A percentile compares a stretch with the other conserved stretches of the same genome.
Evolutionary conservation across 495 filamentous ascomycete species (phyloP).

Genomic region (Xylaria longipes): DNA sequence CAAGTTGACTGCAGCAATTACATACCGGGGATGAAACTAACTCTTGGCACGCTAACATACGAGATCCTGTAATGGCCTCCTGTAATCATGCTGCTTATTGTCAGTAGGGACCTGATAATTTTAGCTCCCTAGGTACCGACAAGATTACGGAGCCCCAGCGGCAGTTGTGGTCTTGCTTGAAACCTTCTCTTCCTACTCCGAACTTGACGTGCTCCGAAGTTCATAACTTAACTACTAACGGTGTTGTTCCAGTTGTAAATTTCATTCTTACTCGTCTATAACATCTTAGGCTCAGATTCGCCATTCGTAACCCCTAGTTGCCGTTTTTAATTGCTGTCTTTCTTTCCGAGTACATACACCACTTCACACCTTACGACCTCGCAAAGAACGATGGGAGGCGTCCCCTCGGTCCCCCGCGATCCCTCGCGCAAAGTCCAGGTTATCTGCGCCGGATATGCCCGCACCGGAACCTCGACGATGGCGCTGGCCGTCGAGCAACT

Average conservation of each 20-base stretch:
- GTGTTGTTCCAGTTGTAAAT: background rate
- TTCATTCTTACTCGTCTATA: background rate
- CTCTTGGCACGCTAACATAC: constrained; percentile 3
- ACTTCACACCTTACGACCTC: background rate
- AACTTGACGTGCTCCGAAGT: background rate
- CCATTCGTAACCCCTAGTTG: background rate
- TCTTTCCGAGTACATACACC: background rate
- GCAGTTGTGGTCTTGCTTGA: background rate
- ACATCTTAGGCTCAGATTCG: background rate
- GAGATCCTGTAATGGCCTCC: background rate
- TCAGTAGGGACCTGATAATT: background rate
- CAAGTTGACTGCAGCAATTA: background rate
- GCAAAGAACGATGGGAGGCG: constrained; percentile 26
- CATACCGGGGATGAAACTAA: background rate
- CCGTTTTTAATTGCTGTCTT: background rate
- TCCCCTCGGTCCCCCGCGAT: constrained; percentile 33
- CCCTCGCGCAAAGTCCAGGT: constrained; percentile 42
- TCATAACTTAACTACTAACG: background rate
- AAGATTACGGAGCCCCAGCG: background rate
- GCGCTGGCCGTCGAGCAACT: constrained; percentile 48
- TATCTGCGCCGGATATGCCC: constrained; percentile 53
- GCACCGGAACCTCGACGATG: constrained; percentile 57
- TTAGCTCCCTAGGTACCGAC: background rate
- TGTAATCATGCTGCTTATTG: constrained; percentile 7
- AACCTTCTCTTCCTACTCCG: background rate